These are phyloP conservation scores for Hawksworthiomyces lignivorus DNA, from an alignment of 2,329 filamentous ascomycete genomes.

Conservation along the genomic window DNA sequence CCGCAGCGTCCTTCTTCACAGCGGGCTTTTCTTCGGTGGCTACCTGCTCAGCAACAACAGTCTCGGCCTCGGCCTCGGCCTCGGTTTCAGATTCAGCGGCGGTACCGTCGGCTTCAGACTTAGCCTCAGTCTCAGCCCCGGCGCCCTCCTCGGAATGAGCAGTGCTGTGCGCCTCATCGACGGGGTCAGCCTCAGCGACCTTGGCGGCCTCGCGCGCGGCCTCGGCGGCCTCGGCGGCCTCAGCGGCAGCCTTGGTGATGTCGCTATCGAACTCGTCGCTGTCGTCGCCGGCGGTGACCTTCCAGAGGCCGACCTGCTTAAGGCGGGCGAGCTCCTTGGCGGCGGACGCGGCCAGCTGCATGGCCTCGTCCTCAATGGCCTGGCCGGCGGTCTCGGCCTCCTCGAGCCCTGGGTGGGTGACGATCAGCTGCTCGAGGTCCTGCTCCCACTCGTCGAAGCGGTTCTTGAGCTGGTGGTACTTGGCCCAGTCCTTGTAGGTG, in stretches of 20 bases:
- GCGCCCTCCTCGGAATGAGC: slow-evolving; percentile 14
- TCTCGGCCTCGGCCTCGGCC: not conserved
- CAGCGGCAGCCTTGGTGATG: slow-evolving; percentile 49
- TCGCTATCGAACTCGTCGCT: slow-evolving; percentile 73
- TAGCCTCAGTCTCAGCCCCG: slow-evolving; percentile 10
- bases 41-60: no score
- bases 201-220: slow-evolving; percentile 32
- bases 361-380: slow-evolving; percentile 64
- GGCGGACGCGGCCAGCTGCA: slow-evolving; percentile 69
- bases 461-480: slow-evolving; percentile 81
- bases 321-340: slow-evolving; percentile 73
- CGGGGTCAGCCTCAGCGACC: slow-evolving; percentile 19
- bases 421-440: slow-evolving; percentile 70
- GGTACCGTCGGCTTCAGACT: slow-evolving; percentile 14
- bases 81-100: not conserved
- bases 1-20: no score
- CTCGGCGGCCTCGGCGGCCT: slow-evolving; percentile 34
- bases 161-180: slow-evolving; percentile 19
- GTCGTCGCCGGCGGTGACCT: slow-evolving; percentile 65
- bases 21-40: no score
- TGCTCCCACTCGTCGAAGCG: slow-evolving; percentile 78
- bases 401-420: slow-evolving; percentile 62
- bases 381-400: slow-evolving; percentile 54
- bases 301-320: slow-evolving; percentile 79
- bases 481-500: slow-evolving; percentile 95